These are phyloP conservation scores for Wickerhamiella slavikovae DNA, from an alignment of 805 yeast genomes.

Conservation along the genomic window DNA sequence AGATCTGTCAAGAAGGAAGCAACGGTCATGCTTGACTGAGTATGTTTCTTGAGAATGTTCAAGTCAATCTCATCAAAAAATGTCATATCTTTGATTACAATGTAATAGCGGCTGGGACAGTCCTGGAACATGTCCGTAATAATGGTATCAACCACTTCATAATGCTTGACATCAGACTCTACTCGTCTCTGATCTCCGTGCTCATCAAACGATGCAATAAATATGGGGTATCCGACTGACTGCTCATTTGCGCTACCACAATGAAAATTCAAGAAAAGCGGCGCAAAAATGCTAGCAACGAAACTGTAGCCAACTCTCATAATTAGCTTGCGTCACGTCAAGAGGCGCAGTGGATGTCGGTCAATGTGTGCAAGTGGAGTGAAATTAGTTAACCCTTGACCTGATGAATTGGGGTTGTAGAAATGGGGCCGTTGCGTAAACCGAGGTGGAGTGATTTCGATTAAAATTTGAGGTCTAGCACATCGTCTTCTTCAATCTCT, in stretches of 20 bases:
- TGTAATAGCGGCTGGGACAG: slow-evolving; percentile 12
- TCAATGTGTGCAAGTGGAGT: too few species aligned
- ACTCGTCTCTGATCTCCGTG: slow-evolving; percentile 4
- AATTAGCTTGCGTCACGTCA: too few species aligned
- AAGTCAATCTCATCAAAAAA: slow-evolving; percentile 8
- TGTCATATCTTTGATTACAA: slow-evolving; percentile 9
- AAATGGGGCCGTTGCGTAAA: too few species aligned
- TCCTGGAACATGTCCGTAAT: slow-evolving; percentile 11
- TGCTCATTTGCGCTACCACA: too few species aligned
- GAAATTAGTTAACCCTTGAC: too few species aligned
- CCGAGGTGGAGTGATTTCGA: too few species aligned
- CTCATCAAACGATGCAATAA: slow-evolving; percentile 12
- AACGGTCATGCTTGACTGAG: slow-evolving; percentile 10
- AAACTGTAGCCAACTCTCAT: too few species aligned
- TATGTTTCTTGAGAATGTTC: slow-evolving; percentile 7
- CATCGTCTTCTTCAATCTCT: neutral
- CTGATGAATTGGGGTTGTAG: too few species aligned
- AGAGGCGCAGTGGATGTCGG: too few species aligned
- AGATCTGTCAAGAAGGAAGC: slow-evolving; percentile 10
- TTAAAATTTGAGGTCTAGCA: neutral
- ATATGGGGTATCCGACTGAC: slow-evolving; percentile 10
- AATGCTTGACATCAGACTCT: slow-evolving; percentile 1
- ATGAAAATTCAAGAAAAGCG: too few species aligned
- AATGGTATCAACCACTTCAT: slow-evolving; percentile 7
- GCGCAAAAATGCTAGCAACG: too few species aligned